Conservation (phyloP, 2,329 filamentous ascomycete genomes). For the Atkinsonella texensis region DNA sequence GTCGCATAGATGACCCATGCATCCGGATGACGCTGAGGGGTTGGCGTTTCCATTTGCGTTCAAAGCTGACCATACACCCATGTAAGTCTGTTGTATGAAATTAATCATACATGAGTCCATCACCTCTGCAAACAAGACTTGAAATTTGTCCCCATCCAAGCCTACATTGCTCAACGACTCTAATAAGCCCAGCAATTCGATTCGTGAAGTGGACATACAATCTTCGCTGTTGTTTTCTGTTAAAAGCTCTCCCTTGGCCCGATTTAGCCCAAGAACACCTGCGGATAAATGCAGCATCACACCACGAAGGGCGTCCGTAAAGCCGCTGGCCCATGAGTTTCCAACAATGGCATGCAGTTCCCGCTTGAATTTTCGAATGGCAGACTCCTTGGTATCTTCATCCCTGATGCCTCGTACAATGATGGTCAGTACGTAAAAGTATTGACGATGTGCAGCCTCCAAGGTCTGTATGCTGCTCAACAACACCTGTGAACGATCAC, state of each 20-base stretch:
- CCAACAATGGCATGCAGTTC: constrained; percentile 54
- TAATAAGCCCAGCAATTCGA: constrained; percentile 43
- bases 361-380: constrained; percentile 39
- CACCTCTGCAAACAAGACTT: constrained; percentile 59
- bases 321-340: constrained; percentile 44
- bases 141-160: constrained; percentile 55
- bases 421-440: constrained; percentile 41
- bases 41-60: constrained; percentile 10
- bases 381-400: constrained; percentile 22
- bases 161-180: constrained; percentile 52
- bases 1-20: constrained; percentile 45
- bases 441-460: constrained; percentile 46
- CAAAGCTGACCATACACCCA: constrained; percentile 43
- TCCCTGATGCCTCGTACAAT: constrained; percentile 36
- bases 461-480: constrained; percentile 42
- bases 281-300: constrained; percentile 43
- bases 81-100: constrained; percentile 50
- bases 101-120: constrained; percentile 54
- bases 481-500: constrained; percentile 34
- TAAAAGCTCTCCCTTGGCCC: neutral
- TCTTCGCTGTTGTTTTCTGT: constrained; percentile 6
- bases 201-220: constrained; percentile 27
- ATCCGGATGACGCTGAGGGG: constrained; percentile 20
- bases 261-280: constrained; percentile 28
- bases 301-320: constrained; percentile 40